Percentiles rank a stretch among this genome's conserved stretches.
phyloP scores from a whole-genome alignment of 768 basidiomycete genomes.

The Naganishia vishniacii region DNA sequence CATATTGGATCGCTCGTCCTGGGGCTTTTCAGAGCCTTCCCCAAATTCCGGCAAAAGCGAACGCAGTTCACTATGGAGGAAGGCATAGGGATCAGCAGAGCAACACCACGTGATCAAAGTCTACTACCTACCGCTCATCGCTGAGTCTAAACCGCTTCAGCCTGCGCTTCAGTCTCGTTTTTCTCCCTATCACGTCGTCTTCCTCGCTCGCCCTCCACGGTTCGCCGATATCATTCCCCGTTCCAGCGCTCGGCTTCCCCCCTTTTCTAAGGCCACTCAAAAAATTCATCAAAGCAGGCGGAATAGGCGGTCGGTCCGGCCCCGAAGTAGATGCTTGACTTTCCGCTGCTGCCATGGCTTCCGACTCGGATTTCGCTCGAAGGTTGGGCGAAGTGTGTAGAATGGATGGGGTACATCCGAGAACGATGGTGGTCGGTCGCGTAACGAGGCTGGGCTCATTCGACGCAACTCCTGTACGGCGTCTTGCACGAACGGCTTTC shows the following conservation, averaged over 20 bases:
- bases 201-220: slow-evolving; percentile 49
- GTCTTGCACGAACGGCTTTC: slow-evolving; percentile 67
- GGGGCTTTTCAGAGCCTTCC: background rate
- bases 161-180: slow-evolving; percentile 65
- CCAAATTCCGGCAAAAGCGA: slow-evolving; percentile 10
- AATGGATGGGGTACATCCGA: slow-evolving; percentile 79
- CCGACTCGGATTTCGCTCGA: slow-evolving; percentile 49
- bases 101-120: background rate
- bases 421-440: slow-evolving; percentile 72
- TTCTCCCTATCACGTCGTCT: slow-evolving; percentile 61
- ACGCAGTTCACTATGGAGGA: background rate
- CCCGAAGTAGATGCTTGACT: slow-evolving; percentile 7
- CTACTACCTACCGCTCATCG: slow-evolving; percentile 12
- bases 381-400: slow-evolving; percentile 52
- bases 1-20: background rate
- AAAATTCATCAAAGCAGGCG: slow-evolving; percentile 33
- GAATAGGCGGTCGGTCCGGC: slow-evolving; percentile 5
- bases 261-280: slow-evolving; percentile 58
- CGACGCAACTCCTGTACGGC: slow-evolving; percentile 53
- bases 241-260: slow-evolving; percentile 25
- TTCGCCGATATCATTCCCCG: background rate
- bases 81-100: background rate
- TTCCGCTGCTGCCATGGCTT: slow-evolving; percentile 13
- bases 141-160: slow-evolving; percentile 52
- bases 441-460: background rate